phyloP scores from a whole-genome alignment of 108 stramenopile genomes.

The Schizochytrium sp. region DNA sequence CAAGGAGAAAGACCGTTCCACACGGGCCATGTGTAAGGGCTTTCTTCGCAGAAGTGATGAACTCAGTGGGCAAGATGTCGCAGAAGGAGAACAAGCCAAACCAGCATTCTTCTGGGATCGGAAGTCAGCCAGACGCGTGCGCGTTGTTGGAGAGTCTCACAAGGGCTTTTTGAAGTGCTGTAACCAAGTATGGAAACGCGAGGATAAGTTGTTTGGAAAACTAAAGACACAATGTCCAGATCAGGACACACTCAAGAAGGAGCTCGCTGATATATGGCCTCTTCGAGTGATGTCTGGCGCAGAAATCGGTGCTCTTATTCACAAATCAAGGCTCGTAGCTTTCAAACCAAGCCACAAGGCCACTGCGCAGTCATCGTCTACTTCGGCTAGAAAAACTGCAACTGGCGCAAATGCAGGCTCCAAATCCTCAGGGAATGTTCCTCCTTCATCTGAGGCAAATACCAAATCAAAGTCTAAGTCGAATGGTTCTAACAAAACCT shows the following conservation, averaged over 20 bases:
- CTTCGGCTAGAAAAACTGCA: too few relatives aligned
- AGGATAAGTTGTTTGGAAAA: neutral
- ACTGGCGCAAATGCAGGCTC: too few relatives aligned
- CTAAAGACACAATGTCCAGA: conserved; percentile 8
- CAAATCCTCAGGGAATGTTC: too few relatives aligned
- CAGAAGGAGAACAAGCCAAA: too few relatives aligned
- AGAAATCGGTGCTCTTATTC: neutral
- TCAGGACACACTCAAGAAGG: neutral
- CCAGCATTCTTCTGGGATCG: neutral
- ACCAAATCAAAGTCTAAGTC: too few relatives aligned
- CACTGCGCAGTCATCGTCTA: too few relatives aligned
- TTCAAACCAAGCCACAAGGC: too few relatives aligned
- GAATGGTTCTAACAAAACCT: too few relatives aligned
- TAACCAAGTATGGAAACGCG: neutral
- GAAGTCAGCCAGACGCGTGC: neutral
- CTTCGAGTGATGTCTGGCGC: neutral
- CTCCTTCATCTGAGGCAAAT: too few relatives aligned
- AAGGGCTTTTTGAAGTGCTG: neutral
- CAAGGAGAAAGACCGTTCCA: neutral
- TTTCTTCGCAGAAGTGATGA: neutral
- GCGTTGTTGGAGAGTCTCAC: neutral
- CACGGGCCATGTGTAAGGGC: conserved; percentile 13
- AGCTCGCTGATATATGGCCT: neutral
- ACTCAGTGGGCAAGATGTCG: too few relatives aligned
- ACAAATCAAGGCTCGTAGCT: neutral